Conservation (phyloP, 2,329 filamentous ascomycete genomes). For the Sporothrix euskadiensis region DNA sequence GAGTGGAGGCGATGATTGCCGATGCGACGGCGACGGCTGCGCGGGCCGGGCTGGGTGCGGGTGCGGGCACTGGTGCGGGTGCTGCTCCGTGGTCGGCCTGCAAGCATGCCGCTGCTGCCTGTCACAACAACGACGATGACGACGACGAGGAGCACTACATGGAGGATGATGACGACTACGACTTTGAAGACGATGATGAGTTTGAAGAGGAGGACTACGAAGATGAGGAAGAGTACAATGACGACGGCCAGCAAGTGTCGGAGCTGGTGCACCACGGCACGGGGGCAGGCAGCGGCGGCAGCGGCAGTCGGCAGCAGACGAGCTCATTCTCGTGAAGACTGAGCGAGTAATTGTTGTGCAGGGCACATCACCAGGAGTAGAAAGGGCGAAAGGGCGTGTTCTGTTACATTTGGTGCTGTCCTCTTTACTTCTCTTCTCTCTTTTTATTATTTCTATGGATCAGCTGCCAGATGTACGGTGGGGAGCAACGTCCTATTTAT, state of each 20-base stretch:
- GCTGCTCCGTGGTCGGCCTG: not conserved
- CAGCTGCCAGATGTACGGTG: not conserved
- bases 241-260: constrained; percentile 33
- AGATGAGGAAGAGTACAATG: constrained; percentile 9
- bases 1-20: not conserved
- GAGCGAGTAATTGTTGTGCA: not conserved
- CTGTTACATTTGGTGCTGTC: not conserved
- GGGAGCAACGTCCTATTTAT: not conserved
- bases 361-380: not conserved
- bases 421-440: constrained; percentile 36
- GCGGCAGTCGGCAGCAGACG: constrained; percentile 20
- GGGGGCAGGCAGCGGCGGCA: constrained; percentile 23
- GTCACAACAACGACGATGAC: constrained; percentile 32
- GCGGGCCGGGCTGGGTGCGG: constrained; percentile 22
- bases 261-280: constrained; percentile 33
- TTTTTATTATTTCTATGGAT: not conserved
- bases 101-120: not conserved
- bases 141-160: constrained; percentile 30
- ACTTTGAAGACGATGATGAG: constrained; percentile 23
- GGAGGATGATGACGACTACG: constrained; percentile 21
- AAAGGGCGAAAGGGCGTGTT: not conserved
- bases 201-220: constrained; percentile 31
- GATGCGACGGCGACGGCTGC: not conserved
- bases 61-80: constrained; percentile 16
- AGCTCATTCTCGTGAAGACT: constrained; percentile 19